Evolutionary conservation across 106 monocot species (phyloP), one percentile per base, ranked within the genome.

Genomic region (Platanthera zijinensis): DNA sequence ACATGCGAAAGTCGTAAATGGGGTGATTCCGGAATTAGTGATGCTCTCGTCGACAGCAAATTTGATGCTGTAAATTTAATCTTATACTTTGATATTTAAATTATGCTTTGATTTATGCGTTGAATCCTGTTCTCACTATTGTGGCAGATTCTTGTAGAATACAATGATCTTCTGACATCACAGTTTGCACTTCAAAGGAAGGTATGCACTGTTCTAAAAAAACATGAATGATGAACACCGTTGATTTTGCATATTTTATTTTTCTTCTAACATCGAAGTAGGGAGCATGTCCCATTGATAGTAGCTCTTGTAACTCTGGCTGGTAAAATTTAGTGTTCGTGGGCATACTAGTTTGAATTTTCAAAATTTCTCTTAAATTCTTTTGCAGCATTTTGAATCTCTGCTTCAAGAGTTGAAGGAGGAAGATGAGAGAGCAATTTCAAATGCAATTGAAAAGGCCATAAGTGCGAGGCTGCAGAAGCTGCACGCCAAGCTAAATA

Each of bases 141-240:
- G 11, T 81, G n/a, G 19, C 84, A 96, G 96, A 83, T 93, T 82
- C 70, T 82, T 83, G 85, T 79, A n/a, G 94, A 99, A 76, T 94
- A 94, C 84, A 92, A 94, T 81, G 79, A 86, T 45, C 99, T 99
- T 18, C 88, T 99, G 30, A 80, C 87, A 10, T 90, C 90, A 53
- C 92, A 99, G 82, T 88, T 94, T 57, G 94, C 92, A 59, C 88
- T 86, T 78, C 92, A 99, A 81, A 86, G 89, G 87, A 92, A 91
- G 75, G 94, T 99, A 88, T 82, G 85, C 76, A 15, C 25, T 45
- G 28, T 54, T 28, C 76, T 49, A 15, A 30, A 0, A 46, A 32
- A 52, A 64, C 17, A 7, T 66, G 64, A 66, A 9, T 10, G 64
- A 3, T 66, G 64, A 66, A 28, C 30, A 1, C 30, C 22, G 10